A percentile compares a stretch with the other conserved stretches of the same genome.
These are phyloP conservation scores for Akanthomyces lecanii DNA, from an alignment of 2,329 filamentous ascomycete genomes.

Conservation along the genomic window DNA sequence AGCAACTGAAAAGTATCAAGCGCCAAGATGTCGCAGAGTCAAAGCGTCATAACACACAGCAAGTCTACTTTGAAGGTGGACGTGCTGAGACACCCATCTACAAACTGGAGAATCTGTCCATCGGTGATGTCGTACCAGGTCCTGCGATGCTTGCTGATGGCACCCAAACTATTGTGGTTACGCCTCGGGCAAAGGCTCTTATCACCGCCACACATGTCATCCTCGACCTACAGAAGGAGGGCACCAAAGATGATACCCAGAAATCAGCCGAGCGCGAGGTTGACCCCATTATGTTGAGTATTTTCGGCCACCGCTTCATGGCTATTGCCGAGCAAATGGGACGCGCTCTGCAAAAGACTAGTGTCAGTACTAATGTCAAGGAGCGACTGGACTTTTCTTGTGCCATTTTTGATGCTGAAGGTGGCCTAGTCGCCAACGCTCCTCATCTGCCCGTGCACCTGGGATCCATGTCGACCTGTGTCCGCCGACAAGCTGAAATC, in stretches of 20 bases:
- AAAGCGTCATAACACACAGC: slow-evolving; percentile 61
- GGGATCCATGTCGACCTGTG: slow-evolving; percentile 78
- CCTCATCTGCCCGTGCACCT: slow-evolving; percentile 78
- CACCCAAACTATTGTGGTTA: slow-evolving; percentile 88
- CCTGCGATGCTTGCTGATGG: slow-evolving; percentile 84
- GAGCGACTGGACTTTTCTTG: slow-evolving; percentile 80
- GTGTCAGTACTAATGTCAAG: slow-evolving; percentile 77
- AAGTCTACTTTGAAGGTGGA: slow-evolving; percentile 83
- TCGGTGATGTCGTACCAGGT: slow-evolving; percentile 70
- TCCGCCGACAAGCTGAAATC: slow-evolving; percentile 71
- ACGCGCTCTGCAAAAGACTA: slow-evolving; percentile 72
- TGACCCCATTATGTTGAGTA: slow-evolving; percentile 73
- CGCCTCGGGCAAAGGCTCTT: slow-evolving; percentile 70
- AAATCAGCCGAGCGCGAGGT: slow-evolving; percentile 8
- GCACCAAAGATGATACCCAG: slow-evolving; percentile 29
- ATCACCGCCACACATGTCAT: slow-evolving; percentile 84
- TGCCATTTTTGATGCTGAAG: slow-evolving; percentile 71
- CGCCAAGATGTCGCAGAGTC: slow-evolving; percentile 51
- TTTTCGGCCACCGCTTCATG: slow-evolving; percentile 83
- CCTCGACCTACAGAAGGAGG: slow-evolving; percentile 69
- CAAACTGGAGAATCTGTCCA: slow-evolving; percentile 67
- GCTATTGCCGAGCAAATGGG: slow-evolving; percentile 84
- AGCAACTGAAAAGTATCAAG: slow-evolving; percentile 70
- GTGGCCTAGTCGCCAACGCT: slow-evolving; percentile 72
- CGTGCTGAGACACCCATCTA: slow-evolving; percentile 76